A percentile compares a stretch with the other conserved stretches of the same genome.
Evolutionary conservation across 1,284 basidiomycete genomes (phyloP).

Genomic region (Ganoderma lucidum): DNA sequence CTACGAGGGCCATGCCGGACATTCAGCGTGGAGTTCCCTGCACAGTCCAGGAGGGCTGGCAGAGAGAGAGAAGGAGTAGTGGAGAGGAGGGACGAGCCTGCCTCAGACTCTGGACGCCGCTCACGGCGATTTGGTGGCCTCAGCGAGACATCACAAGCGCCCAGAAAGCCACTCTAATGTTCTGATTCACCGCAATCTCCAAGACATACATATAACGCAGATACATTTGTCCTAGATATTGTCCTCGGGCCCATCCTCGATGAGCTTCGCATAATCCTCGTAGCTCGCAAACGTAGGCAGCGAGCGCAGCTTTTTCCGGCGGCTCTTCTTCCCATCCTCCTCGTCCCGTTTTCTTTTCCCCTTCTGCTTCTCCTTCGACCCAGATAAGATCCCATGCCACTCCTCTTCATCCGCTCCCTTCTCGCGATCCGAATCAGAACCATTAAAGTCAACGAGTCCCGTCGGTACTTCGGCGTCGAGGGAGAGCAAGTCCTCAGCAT

Average conservation of each 20-base stretch:
- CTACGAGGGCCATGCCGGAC: slow-evolving; percentile 40
- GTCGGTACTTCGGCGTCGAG: slow-evolving; percentile 61
- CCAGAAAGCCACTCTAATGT: not conserved
- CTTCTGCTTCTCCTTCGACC: slow-evolving; percentile 44
- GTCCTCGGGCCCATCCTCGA: slow-evolving; percentile 85
- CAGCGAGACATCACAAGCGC: not conserved
- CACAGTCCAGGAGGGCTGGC: not conserved
- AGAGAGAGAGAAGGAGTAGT: not conserved
- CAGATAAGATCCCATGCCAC: slow-evolving; percentile 59
- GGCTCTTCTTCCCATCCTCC: slow-evolving; percentile 56
- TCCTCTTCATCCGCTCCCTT: slow-evolving; percentile 59
- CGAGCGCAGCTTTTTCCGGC: slow-evolving; percentile 77
- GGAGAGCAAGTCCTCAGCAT: slow-evolving; percentile 72
- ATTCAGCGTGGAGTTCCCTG: not conserved
- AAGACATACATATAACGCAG: not conserved
- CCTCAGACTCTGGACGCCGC: not conserved
- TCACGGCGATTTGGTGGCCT: slow-evolving; percentile 4
- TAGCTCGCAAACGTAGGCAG: slow-evolving; percentile 93
- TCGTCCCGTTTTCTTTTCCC: slow-evolving; percentile 55
- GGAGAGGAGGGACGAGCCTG: not conserved
- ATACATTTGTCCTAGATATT: slow-evolving; percentile 53
- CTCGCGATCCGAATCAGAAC: slow-evolving; percentile 51
- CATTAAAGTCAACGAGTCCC: slow-evolving; percentile 68
- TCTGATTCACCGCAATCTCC: not conserved
- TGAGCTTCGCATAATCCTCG: slow-evolving; percentile 94